Percentiles rank a stretch among this genome's conserved stretches.
phyloP scores from a whole-genome alignment of 2,329 filamentous ascomycete species.

The Arachnomyces sp. region DNA sequence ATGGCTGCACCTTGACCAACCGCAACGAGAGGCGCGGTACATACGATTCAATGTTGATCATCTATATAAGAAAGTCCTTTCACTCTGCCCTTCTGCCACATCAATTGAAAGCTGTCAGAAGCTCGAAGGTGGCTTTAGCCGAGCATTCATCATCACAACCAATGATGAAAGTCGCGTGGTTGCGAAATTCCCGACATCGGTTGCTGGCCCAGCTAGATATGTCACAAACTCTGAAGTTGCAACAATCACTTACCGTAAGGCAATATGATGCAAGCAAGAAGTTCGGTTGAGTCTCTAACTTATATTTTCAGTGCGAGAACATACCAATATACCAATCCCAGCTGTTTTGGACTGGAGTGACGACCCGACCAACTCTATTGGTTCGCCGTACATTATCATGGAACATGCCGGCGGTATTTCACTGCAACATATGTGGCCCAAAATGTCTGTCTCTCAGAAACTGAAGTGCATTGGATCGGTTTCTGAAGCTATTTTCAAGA shows the following conservation, averaged over 20 bases:
- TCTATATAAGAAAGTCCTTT: conserved; percentile 29
- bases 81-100: conserved; percentile 28
- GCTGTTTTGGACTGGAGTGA: conserved; percentile 36
- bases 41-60: conserved; percentile 34
- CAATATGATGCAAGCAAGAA: neutral
- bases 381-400: conserved; percentile 35
- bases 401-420: conserved; percentile 27
- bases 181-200: conserved; percentile 33
- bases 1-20: conserved; percentile 31
- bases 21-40: conserved; percentile 27
- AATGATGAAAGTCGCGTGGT: conserved; percentile 31
- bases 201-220: conserved; percentile 30
- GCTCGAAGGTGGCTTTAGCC: conserved; percentile 38
- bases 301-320: conserved; percentile 22
- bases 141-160: conserved; percentile 36
- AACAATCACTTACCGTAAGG: conserved; percentile 35
- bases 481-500: conserved; percentile 8
- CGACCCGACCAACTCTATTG: conserved; percentile 25
- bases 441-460: conserved; percentile 22
- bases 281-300: neutral
- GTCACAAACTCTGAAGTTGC: conserved; percentile 35
- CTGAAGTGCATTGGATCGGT: conserved; percentile 14
- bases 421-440: conserved; percentile 24
- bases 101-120: conserved; percentile 31
- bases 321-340: conserved; percentile 36